Conservation (phyloP, 768 basidiomycete species). For the Mycena amicta region DNA sequence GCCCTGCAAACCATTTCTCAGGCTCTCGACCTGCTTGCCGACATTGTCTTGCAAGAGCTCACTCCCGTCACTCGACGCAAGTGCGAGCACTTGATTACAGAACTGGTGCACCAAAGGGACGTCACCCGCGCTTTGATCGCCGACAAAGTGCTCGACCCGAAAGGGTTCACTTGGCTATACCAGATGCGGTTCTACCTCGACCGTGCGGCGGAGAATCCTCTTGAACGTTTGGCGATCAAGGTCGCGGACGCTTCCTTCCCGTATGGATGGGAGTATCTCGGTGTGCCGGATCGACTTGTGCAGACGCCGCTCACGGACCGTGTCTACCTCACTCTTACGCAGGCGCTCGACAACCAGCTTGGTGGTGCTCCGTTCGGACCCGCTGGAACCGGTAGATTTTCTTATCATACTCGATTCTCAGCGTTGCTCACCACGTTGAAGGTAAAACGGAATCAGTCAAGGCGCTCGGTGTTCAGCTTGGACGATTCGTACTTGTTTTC, state of each 20-base stretch:
- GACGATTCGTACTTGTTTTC: constrained; percentile 99
- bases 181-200: constrained; percentile 99
- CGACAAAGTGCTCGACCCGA: constrained; percentile 61
- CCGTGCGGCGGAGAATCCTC: constrained; percentile 64
- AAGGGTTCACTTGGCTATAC: constrained; percentile 89
- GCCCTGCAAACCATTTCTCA: constrained; percentile 77
- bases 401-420: constrained; percentile 5
- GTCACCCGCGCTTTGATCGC: constrained; percentile 82
- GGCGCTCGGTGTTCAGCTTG: constrained; percentile 95
- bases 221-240: constrained; percentile 78
- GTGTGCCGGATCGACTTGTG: constrained; percentile 94
- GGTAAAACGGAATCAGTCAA: constrained; percentile 99
- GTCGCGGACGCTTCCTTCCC: constrained; percentile 92
- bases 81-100: constrained; percentile 98
- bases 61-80: constrained; percentile 91
- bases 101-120: constrained; percentile 97
- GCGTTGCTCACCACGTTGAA: constrained; percentile 34
- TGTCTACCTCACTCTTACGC: constrained; percentile 94
- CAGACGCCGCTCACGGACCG: constrained; percentile 98
- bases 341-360: constrained; percentile 91
- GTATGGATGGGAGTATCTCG: constrained; percentile 99
- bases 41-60: constrained; percentile 91
- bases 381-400: constrained; percentile 82
- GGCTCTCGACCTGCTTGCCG: constrained; percentile 92
- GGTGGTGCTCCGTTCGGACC: constrained; percentile 98